Evolutionary conservation across 2,329 filamentous ascomycete species (phyloP).

Genomic region (Fusarium palustre): DNA sequence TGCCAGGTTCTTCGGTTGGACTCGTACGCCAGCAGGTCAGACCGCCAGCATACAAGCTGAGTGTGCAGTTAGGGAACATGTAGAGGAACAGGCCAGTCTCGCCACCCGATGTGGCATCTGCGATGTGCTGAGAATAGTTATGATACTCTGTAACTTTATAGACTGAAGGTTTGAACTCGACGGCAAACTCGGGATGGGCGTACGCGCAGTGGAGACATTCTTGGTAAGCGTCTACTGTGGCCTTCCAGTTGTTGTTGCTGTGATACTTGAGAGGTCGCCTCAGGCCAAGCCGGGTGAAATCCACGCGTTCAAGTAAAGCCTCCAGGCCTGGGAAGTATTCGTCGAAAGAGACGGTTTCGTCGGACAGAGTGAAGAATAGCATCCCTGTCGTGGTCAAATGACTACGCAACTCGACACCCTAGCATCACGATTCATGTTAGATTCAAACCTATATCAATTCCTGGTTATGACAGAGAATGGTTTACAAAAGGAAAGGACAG

Average conservation of each 20-base stretch:
- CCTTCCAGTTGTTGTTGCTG: constrained; percentile 62
- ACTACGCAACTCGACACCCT: constrained; percentile 33
- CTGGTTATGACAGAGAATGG: too few species aligned
- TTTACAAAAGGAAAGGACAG: too few species aligned
- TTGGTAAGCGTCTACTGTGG: constrained; percentile 38
- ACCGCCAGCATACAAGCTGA: constrained; percentile 69
- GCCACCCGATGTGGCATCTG: constrained; percentile 60
- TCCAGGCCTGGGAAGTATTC: constrained; percentile 66
- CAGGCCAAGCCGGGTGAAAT: constrained; percentile 65
- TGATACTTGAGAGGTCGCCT: constrained; percentile 65
- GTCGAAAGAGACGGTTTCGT: constrained; percentile 60
- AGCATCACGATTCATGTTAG: neutral
- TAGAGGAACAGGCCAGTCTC: constrained; percentile 66
- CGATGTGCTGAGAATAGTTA: constrained; percentile 68
- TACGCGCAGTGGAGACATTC: constrained; percentile 70
- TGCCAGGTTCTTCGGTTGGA: constrained; percentile 60
- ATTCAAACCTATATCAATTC: neutral
- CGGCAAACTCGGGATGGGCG: constrained; percentile 66
- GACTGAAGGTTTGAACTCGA: constrained; percentile 66
- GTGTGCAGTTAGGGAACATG: constrained; percentile 66
- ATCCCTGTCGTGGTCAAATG: constrained; percentile 63
- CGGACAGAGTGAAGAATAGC: constrained; percentile 63
- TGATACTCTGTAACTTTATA: constrained; percentile 65
- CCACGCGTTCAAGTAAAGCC: constrained; percentile 59
- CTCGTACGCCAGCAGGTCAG: constrained; percentile 68